Percentiles rank a stretch among this genome's conserved stretches.
These are phyloP conservation scores for Cyamopsis tetragonoloba DNA, from an alignment of 306 rosid genomes.

Conservation along the genomic window DNA sequence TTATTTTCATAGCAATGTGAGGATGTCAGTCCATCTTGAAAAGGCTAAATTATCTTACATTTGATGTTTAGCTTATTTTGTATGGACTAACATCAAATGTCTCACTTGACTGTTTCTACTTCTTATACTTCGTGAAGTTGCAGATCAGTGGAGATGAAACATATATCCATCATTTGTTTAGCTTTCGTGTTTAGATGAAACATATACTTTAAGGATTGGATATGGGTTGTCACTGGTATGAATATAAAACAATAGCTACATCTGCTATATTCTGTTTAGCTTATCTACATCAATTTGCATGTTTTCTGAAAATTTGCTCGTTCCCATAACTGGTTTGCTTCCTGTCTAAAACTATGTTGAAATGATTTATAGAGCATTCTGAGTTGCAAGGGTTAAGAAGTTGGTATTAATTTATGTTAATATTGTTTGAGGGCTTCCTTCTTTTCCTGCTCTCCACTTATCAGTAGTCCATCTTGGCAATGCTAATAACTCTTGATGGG, in stretches of 20 bases:
- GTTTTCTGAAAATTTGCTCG: neutral
- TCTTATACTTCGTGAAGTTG: constrained; percentile 27
- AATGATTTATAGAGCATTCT: neutral
- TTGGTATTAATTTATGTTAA: neutral
- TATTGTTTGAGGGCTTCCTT: neutral
- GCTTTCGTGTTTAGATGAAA: neutral
- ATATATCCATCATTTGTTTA: neutral
- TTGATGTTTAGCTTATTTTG: constrained; percentile 29
- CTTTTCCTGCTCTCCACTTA: neutral
- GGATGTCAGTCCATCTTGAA: constrained; percentile 37
- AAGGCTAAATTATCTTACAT: constrained; percentile 29
- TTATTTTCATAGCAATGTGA: neutral
- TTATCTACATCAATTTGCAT: neutral
- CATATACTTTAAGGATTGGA: neutral
- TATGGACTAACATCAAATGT: constrained; percentile 42
- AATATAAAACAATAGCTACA: neutral
- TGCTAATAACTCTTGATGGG: constrained; percentile 41
- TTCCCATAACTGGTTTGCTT: neutral
- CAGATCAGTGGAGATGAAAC: constrained; percentile 49
- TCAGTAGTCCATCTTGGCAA: constrained; percentile 64
- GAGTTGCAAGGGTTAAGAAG: neutral
- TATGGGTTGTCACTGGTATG: neutral
- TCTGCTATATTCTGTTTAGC: neutral
- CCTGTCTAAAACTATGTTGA: neutral
- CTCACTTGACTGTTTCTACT: constrained; percentile 48